A percentile compares a stretch with the other conserved stretches of the same genome.
Conservation (phyloP, 1,284 basidiomycete species). For the Ceratobasidium sp. region DNA sequence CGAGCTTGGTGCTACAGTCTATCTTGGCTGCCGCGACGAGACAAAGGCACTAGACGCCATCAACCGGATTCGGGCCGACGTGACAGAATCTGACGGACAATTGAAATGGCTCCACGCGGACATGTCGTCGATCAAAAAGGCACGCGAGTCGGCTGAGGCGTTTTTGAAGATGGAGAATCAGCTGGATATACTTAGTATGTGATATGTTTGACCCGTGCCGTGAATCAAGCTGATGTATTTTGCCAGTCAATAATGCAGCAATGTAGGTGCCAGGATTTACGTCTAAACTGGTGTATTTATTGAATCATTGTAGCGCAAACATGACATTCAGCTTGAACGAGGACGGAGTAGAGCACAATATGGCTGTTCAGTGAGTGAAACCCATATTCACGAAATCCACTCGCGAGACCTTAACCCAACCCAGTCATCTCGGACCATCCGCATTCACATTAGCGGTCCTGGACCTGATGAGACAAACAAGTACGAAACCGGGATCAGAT, state of each 20-base stretch:
- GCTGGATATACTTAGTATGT: conserved; percentile 1
- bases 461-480: conserved; percentile 8
- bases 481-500: background rate
- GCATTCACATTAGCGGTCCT: background rate
- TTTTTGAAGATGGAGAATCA: background rate
- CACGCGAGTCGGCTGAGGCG: background rate
- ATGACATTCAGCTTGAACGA: no score
- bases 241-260: background rate
- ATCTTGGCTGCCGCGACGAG: background rate
- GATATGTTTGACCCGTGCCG: background rate
- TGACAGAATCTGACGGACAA: background rate
- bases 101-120: background rate
- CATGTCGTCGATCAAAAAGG: conserved; percentile 5
- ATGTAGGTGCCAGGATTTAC: background rate
- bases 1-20: conserved; percentile 2
- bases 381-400: no score
- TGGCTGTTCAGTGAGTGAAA: conserved; percentile 9
- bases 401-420: no score
- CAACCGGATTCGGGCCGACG: background rate
- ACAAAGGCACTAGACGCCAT: background rate
- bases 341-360: background rate
- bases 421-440: conserved; percentile 1
- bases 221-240: background rate
- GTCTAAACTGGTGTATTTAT: no score
- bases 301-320: no score